Percentiles rank a stretch among this genome's conserved stretches.
Evolutionary conservation across 257 asterid genomes (phyloP).

Genomic region (Penstemon davidsonii): DNA sequence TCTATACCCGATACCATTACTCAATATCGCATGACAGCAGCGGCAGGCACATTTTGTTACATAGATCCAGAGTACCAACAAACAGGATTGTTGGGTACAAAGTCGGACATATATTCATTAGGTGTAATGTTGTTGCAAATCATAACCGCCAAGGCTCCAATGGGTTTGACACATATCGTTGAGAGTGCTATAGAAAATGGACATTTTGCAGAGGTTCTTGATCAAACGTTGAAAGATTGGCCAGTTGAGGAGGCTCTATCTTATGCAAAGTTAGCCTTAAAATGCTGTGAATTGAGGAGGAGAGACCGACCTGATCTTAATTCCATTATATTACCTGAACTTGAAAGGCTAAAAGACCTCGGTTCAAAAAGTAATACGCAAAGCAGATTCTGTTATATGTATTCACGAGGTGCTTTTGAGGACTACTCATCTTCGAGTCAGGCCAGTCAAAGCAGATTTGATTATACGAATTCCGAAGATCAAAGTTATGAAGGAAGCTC

Average conservation of each 20-base stretch:
- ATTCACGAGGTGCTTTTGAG: slow-evolving; percentile 28
- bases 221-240: slow-evolving; percentile 70
- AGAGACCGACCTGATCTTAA: slow-evolving; percentile 87
- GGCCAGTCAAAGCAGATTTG: no score
- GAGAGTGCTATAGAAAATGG: slow-evolving; percentile 66
- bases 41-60: slow-evolving; percentile 98
- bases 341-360: slow-evolving; percentile 52
- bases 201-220: slow-evolving; percentile 52
- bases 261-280: slow-evolving; percentile 64
- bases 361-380: slow-evolving; percentile 28
- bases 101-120: slow-evolving; percentile 79
- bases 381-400: slow-evolving; percentile 26
- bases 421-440: slow-evolving; percentile 38
- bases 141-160: slow-evolving; percentile 69
- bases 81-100: slow-evolving; percentile 79
- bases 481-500: no score
- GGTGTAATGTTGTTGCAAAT: slow-evolving; percentile 73
- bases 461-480: no score
- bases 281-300: slow-evolving; percentile 83
- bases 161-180: slow-evolving; percentile 71
- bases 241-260: slow-evolving; percentile 72
- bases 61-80: slow-evolving; percentile 97
- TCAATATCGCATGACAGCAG: slow-evolving; percentile 79
- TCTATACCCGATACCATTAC: slow-evolving; percentile 56
- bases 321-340: slow-evolving; percentile 64